Conservation (phyloP, 208 protist species). For the Crithidia fasciculata region DNA sequence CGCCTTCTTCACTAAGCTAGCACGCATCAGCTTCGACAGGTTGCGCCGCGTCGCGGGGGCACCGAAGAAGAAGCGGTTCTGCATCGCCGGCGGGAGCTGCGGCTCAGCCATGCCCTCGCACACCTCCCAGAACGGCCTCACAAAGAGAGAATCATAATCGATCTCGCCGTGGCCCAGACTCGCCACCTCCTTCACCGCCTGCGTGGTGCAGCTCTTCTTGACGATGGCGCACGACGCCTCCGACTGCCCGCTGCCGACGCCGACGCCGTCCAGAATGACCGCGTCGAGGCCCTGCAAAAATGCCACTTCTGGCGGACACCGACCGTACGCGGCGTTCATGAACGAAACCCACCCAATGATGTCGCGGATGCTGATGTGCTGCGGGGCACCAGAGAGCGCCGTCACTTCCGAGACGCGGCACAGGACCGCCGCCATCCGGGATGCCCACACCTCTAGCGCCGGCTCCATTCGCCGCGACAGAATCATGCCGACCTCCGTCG, state of each 20-base stretch:
- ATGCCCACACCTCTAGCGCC: conserved; percentile 57
- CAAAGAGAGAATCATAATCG: conserved; percentile 34
- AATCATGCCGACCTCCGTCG: conserved; percentile 94
- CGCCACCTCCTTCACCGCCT: conserved; percentile 26
- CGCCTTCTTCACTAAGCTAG: conserved; percentile 92
- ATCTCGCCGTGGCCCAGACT: conserved; percentile 17
- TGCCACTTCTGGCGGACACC: conserved; percentile 67
- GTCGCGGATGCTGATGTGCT: conserved; percentile 95
- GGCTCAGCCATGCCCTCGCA: conserved; percentile 82
- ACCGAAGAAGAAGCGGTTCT: conserved; percentile 92
- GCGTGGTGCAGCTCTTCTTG: conserved; percentile 42
- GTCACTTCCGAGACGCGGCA: conserved; percentile 59
- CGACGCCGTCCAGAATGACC: conserved; percentile 97
- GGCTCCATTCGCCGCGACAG: conserved; percentile 79
- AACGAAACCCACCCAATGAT: conserved; percentile 96
- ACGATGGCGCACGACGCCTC: conserved; percentile 40
- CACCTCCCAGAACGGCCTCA: conserved; percentile 72
- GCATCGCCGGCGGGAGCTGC: conserved; percentile 64
- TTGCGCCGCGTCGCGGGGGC: conserved; percentile 97
- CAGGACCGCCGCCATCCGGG: conserved; percentile 79
- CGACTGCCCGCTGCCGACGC: conserved; percentile 84
- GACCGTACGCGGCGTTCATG: conserved; percentile 88
- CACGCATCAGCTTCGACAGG: conserved; percentile 95
- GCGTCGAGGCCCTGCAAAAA: conserved; percentile 97
- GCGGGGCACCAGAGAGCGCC: conserved; percentile 41